Percentiles rank a stretch among this genome's conserved stretches.
Conservation (phyloP, 2,329 filamentous ascomycete species). For the Leptographium radiaticola region DNA sequence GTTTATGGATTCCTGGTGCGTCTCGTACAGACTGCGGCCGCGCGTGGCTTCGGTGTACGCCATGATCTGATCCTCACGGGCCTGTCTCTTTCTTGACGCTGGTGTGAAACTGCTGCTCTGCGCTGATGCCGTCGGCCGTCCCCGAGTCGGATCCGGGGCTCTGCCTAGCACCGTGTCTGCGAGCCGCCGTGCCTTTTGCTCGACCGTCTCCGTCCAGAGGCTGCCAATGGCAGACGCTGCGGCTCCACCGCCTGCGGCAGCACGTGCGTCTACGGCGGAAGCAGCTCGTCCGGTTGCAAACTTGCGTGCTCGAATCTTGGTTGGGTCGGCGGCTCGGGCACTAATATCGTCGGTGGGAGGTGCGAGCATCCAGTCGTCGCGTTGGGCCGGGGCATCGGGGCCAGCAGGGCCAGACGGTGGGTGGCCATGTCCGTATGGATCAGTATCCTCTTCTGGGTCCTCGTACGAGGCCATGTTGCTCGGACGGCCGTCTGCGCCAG, state of each 20-base stretch:
- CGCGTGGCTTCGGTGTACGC: conserved; percentile 40
- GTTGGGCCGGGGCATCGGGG: conserved; percentile 36
- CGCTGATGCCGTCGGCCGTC: conserved; percentile 24
- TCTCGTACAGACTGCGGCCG: conserved; percentile 45
- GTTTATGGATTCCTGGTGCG: conserved; percentile 31
- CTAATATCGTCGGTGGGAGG: conserved; percentile 44
- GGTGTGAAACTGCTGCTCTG: conserved; percentile 10
- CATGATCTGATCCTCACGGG: conserved; percentile 32
- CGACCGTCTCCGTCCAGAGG: conserved; percentile 85
- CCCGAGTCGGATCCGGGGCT: conserved; percentile 30
- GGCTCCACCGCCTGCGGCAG: conserved; percentile 16
- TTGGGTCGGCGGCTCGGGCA: conserved; percentile 60
- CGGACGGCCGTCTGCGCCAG: conserved; percentile 24
- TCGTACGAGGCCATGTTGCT: conserved; percentile 22
- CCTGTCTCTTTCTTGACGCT: conserved; percentile 42
- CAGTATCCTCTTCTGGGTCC: conserved; percentile 9
- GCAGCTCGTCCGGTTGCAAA: conserved; percentile 56
- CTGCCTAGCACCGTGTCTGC: conserved; percentile 75
- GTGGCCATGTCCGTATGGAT: conserved; percentile 25
- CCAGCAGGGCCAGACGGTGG: conserved; percentile 15
- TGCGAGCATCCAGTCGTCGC: conserved; percentile 77
- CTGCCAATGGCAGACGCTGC: conserved; percentile 37
- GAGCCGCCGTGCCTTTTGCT: conserved; percentile 70
- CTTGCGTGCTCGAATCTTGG: conserved; percentile 67
- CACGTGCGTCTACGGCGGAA: conserved; percentile 12